Base-by-base conservation (phyloP, 106 monocot genomes). In the Narthecium ossifragum region DNA sequence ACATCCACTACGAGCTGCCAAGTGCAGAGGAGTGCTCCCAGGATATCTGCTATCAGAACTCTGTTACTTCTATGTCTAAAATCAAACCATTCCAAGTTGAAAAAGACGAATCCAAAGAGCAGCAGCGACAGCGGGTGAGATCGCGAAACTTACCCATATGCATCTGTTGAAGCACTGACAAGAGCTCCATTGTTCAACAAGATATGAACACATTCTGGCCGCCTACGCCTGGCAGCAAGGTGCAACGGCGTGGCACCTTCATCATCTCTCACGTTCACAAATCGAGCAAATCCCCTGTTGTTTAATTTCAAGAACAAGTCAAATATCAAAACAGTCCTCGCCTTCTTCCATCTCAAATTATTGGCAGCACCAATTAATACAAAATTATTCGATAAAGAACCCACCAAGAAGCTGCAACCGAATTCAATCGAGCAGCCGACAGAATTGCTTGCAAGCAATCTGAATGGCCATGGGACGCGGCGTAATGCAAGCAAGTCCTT, bases 161-260 rank as follows among this genome's bases (percentile, higher is more conserved):
- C 75, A 2, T 72, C 96, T 0, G 84, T 98, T 4, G 81, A 55
- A 47, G 87, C 86, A 64, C 73, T 81, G 25, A 84, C 78, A 53
- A 98, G 87, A 76, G 90, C 86, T 22, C 90, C 90, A 37, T 81
- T 87, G 26, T 90, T 81, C n/a, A 98, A 57, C 6, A 98, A 66
- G 45, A 80, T 63, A 56, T 79, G 91, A 25, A 91, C 91, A 22
- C 71, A 81, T 10, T 73, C 67, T 0, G 76, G 62, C 17, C 73
- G 68, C 18, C 78, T 67, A 59, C 80, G 84, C 64, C 79, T 80
- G 7, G 87, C 83, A 2, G 91, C 91, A 34, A 91, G 86, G 64
- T 99, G 91, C 68, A 99, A 67, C 26, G 98, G 88, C 2, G 98
- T 91, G n/a, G 79, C 91, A 6, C 91, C 91, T n/a, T 69, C 60